Conservation (phyloP, 2,329 filamentous ascomycete genomes). For the Exophiala bonariae region DNA sequence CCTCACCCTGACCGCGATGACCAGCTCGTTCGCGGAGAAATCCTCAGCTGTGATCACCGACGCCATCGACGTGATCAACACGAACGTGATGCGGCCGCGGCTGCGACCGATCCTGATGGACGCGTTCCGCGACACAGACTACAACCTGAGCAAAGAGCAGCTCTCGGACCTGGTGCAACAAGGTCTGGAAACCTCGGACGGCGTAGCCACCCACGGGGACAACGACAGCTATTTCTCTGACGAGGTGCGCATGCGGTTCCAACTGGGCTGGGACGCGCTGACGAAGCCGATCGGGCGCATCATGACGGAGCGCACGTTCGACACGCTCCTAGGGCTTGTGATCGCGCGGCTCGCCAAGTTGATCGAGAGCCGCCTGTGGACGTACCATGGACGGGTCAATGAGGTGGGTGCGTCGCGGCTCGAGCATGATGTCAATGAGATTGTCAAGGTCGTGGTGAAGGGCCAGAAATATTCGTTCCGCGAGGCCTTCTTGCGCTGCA, state of each 20-base stretch:
- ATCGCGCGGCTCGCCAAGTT: conserved; percentile 73
- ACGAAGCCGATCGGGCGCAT: conserved; percentile 82
- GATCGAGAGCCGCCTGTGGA: conserved; percentile 85
- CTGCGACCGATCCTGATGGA: conserved; percentile 82
- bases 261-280: conserved; percentile 79
- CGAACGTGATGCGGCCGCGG: conserved; percentile 80
- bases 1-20: conserved; percentile 59
- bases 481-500: conserved; percentile 73
- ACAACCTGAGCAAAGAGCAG: conserved; percentile 60
- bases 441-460: conserved; percentile 56
- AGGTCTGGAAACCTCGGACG: conserved; percentile 33
- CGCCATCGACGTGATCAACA: conserved; percentile 81
- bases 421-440: conserved; percentile 78
- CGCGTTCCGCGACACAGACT: conserved; percentile 89
- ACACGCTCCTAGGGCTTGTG: conserved; percentile 71
- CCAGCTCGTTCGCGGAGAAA: conserved; percentile 72
- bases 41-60: conserved; percentile 79
- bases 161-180: conserved; percentile 24
- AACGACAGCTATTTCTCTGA: conserved; percentile 49
- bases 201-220: conserved; percentile 27
- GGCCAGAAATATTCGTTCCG: conserved; percentile 74
- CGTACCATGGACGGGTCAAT: conserved; percentile 75
- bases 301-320: conserved; percentile 75
- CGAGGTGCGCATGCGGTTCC: conserved; percentile 75
- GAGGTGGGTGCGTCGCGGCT: conserved; percentile 78